Evolutionary conservation across 2,329 filamentous ascomycete genomes (phyloP).

Genomic region (Penicillium sp.): DNA sequence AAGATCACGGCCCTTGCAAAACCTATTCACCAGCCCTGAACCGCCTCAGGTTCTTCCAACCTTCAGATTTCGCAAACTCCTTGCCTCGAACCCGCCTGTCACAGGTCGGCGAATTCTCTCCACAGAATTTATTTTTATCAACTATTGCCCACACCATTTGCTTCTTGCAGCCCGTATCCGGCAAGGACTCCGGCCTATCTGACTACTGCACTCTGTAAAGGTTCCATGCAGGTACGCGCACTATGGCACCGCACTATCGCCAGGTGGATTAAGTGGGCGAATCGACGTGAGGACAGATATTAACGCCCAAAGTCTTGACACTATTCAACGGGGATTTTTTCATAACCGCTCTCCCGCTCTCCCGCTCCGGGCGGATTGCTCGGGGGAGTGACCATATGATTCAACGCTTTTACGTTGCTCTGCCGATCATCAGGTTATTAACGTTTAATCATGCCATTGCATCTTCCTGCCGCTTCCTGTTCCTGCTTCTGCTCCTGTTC

Average conservation of each 20-base stretch:
- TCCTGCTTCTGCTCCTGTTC: neutral
- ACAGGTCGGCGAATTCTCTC: neutral
- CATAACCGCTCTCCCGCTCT: no score
- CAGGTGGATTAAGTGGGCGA: neutral
- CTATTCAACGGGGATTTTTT: neutral
- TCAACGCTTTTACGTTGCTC: neutral
- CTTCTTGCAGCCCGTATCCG: conserved; percentile 9
- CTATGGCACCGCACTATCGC: no score
- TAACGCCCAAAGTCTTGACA: neutral
- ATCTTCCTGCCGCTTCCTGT: neutral
- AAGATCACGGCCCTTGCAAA: neutral
- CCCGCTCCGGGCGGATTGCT: no score
- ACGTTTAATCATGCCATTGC: neutral
- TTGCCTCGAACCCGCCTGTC: conserved; percentile 3
- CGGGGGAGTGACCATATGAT: neutral
- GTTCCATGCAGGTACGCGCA: neutral
- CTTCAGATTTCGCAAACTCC: neutral
- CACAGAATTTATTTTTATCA: neutral
- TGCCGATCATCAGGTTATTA: neutral
- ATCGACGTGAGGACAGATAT: neutral
- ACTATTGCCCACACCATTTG: conserved; percentile 9
- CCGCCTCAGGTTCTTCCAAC: neutral
- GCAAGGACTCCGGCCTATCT: conserved; percentile 12
- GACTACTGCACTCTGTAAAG: neutral
- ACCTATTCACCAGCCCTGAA: neutral